Base-by-base conservation (phyloP, 2,329 filamentous ascomycete species). In the Apiospora aurea region DNA sequence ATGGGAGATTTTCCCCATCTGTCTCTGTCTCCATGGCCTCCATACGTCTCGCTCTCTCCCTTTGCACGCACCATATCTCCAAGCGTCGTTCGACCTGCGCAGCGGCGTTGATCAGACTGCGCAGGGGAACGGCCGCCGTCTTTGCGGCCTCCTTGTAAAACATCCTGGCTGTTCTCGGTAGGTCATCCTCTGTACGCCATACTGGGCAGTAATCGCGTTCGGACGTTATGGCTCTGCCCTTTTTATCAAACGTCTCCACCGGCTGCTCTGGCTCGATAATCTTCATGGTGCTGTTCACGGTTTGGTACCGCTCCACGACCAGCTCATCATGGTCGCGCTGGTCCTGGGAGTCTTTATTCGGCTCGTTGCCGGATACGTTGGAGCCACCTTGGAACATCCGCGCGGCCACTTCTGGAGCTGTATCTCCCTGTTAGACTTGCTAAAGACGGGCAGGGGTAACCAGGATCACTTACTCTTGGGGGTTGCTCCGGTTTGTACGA, bases 101-200 rank as follows among this genome's bases (percentile, higher is more conserved):
- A 5, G 83, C 81, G 10, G 81, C 80, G 14, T 76, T 76, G 16
- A 85, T 74, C 8, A 86, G 74, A 13, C 78, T 81, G 11, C 69
- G 68, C 5, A 83, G 26, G 0, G 81, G 79, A 47, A 85, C 74
- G 0, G 81, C 83, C 0, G 82, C 79, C 3, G 82, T 71, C 61
- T 79, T 79, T 70, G 85, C 85, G 51, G 83, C 83, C 72, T 81
- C 80, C 16, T 78, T 77, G 72, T 85, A 87, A 66, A 88, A 83
- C 0, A 76, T 74, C 61, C 78, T 85, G 0, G 84, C 85, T 3
- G 76, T 74, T 10, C 81, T 80, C 0, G 84, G 81, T 43, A 88
- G 79, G 11, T 88, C 85, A 5, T 82, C 80, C n/a, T 81, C 77
- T 6, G 72, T 80, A 21, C 82, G 81, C 79, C 79, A 81, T 13